Base-by-base conservation (phyloP, 371 early-diverging fungal genomes). In the Mucor mucedo region DNA sequence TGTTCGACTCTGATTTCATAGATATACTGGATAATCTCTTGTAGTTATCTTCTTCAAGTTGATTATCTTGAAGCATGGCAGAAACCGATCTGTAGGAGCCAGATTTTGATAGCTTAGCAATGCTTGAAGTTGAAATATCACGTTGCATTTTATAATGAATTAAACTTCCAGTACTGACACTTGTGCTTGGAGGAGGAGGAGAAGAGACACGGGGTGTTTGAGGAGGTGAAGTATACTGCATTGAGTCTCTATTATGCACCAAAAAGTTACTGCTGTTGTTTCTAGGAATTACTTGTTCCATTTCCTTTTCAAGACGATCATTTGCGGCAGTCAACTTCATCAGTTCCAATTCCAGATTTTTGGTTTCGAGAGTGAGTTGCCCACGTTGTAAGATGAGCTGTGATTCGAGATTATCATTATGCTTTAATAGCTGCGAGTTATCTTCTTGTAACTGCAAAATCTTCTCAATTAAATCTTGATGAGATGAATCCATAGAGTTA, bases 221-320 rank as follows among this genome's bases (percentile, higher is more conserved):
- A 6, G 79, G 75, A 13, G 79, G 79, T 11, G 79, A 79, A 6
- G 72, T 72, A 41, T 69, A 69, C 2, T 63, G 56, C 2, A 54
- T 28, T 10, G 73, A 66, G 6, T 73, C 73, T 58, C 73, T 55
- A 52, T 66, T 66, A 35, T 38, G 59, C 13, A 44, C 27, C n/a
- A 54, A n/a, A 2, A 42, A 38, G 29, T 44, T 40, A 8, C 41
- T 33, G 28, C 52, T 54, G 14, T 47, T 61, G 53, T 67, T 76
- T 53, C 75, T 69, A 13, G 81, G 78, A 38, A 78, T 66, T 16
- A 72, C 60, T 56, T 79, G 80, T 39, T 79, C 78, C 72, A 79
- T 73, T 58, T 82, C 82, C 47, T 75, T 77, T 53, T 82, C 82
- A 48, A 82, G 63, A 1, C 78, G 74, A 45, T 79, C 82, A 55